These are phyloP conservation scores for Rhodosporidiobolus sp. DNA, from an alignment of 768 basidiomycete genomes.

Conservation along the genomic window DNA sequence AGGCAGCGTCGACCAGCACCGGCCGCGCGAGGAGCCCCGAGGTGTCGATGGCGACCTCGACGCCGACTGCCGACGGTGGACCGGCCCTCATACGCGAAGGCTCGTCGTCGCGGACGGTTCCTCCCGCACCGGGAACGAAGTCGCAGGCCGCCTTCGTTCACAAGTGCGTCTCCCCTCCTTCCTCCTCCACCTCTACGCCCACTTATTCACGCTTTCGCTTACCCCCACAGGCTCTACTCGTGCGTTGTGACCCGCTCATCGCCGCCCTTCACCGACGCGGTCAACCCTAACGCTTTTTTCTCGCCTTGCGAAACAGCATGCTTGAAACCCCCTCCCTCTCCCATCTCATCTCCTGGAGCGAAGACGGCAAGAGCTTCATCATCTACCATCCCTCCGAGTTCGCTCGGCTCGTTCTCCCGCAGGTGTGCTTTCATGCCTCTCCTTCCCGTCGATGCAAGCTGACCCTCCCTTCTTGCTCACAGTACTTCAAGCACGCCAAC, in stretches of 20 bases:
- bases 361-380: slow-evolving; percentile 26
- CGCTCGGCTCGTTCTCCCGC: slow-evolving; percentile 43
- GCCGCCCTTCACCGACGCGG: too few relatives aligned
- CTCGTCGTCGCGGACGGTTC: not conserved
- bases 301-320: slow-evolving; percentile 14
- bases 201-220: too few relatives aligned
- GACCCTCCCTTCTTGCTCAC: not conserved
- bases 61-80: not conserved
- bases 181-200: not conserved
- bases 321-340: slow-evolving; percentile 13
- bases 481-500: slow-evolving; percentile 50
- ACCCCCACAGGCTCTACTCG: slow-evolving; percentile 15
- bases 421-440: slow-evolving; percentile 47
- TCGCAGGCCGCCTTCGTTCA: slow-evolving; percentile 28
- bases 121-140: slow-evolving; percentile 3
- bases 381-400: slow-evolving; percentile 33
- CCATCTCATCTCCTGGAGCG: slow-evolving; percentile 29
- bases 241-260: not conserved
- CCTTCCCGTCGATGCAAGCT: not conserved
- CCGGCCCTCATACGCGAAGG: not conserved
- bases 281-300: not conserved
- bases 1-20: slow-evolving; percentile 3
- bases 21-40: not conserved
- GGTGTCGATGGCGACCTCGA: not conserved
- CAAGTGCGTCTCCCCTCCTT: slow-evolving; percentile 7